Base-by-base conservation (phyloP, 2,329 filamentous ascomycete species). In the Fusarium sp. region DNA sequence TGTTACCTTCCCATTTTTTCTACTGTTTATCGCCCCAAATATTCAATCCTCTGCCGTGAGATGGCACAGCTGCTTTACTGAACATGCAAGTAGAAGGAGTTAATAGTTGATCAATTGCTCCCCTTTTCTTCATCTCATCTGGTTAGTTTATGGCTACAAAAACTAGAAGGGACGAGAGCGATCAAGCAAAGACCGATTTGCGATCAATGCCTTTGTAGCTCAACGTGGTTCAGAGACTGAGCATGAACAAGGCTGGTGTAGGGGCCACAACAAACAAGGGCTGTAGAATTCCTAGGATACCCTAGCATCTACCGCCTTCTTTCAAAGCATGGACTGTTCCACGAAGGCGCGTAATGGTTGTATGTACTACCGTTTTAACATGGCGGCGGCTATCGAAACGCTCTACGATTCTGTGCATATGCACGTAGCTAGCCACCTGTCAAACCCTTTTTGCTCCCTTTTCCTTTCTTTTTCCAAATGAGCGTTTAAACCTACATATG, bases 311-410 rank as follows among this genome's bases (percentile, higher is more conserved):
- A 42, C 26, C 33, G 36, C 36, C 36, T 31, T 51, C 26, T 39
- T 39, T 52, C 22, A 51, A 46, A 54, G 20, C 26, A 26, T 42
- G 57, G 24, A 48, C 34, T 50, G 42, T 58, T 64, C 22, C 42
- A 55, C 44, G n/a, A 43, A 51, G 53, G 54, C 49, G 52, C 38
- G n/a, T 68, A 36, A 36, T 34, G 9, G 28, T 10, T 53, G 53
- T 65, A 3, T 24, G 22, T 24, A 53, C 51, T 26, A 45, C 66
- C 45, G 44, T 49, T 68, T 58, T 45, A 58, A 39, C 34, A 44
- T 55, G 43, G 43, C 38, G 61, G 66, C 66, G 66, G 62, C 62
- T 69, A 68, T 67, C 53, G 49, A 70, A 69, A 63, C 66, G 26
- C 42, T 56, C 22, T 8, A 52, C 15, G 31, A 44, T 53, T 68